Conservation (phyloP, 2,329 filamentous ascomycete species). For the Pestalotiopsis sp. region DNA sequence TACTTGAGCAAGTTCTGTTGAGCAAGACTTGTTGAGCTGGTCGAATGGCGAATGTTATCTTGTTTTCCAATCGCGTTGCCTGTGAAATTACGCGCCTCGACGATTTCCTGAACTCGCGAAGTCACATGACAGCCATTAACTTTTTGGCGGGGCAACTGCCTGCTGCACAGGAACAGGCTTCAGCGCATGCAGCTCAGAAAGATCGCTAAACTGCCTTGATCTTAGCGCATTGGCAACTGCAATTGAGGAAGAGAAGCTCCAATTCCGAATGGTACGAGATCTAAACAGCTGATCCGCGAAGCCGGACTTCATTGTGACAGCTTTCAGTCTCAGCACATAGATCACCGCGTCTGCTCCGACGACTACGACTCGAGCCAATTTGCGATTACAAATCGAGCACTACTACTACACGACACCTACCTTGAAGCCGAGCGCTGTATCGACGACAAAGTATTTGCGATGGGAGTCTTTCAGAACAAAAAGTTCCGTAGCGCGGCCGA, state of each 20-base stretch:
- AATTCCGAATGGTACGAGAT: neutral
- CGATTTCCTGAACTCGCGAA: neutral
- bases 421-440: neutral
- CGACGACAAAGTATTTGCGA: constrained; percentile 26
- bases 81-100: neutral
- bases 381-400: neutral
- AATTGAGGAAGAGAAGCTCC: neutral
- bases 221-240: neutral
- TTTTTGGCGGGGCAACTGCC: neutral
- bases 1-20: neutral
- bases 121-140: neutral
- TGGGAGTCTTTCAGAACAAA: constrained; percentile 69
- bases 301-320: neutral
- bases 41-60: neutral
- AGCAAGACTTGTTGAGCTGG: neutral
- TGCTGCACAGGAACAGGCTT: neutral
- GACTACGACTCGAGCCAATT: neutral
- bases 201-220: neutral
- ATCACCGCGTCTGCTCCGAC: neutral
- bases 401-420: neutral
- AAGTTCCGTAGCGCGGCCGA: constrained; percentile 71
- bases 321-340: neutral
- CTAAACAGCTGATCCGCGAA: constrained; percentile 6
- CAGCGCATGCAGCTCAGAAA: neutral
- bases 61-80: neutral